Evolutionary conservation across 2,329 filamentous ascomycete species (phyloP).

Genomic region (Lachnellula subtilissima): DNA sequence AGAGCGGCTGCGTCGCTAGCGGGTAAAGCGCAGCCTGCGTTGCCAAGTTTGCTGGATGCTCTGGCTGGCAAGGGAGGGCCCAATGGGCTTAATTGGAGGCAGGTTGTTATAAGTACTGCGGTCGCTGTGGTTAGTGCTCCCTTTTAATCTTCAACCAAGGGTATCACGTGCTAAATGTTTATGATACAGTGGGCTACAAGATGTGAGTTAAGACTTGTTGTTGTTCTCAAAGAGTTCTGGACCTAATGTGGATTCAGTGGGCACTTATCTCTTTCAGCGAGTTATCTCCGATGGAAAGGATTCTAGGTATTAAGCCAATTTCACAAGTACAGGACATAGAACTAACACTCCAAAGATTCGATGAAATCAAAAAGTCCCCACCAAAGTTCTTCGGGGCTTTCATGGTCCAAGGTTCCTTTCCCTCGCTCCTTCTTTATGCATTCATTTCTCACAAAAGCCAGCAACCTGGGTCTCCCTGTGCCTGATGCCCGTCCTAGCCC

Average conservation of each 20-base stretch:
- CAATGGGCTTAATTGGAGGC: conserved; percentile 56
- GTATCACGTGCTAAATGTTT: neutral
- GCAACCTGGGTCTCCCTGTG: conserved; percentile 66
- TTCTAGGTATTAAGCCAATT: conserved; percentile 30
- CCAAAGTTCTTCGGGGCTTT: conserved; percentile 51
- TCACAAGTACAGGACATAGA: neutral
- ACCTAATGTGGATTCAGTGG: conserved; percentile 42
- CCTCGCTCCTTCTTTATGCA: neutral
- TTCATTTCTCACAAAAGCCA: neutral
- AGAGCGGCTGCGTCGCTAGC: conserved; percentile 42
- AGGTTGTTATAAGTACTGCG: conserved; percentile 47
- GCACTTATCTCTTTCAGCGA: conserved; percentile 58
- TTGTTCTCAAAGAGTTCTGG: too few relatives aligned
- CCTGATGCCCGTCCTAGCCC: conserved; percentile 57
- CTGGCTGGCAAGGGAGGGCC: conserved; percentile 38
- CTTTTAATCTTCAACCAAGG: too few relatives aligned
- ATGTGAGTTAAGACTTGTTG: conserved; percentile 37
- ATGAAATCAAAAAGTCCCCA: conserved; percentile 46
- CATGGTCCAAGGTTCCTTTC: conserved; percentile 47
- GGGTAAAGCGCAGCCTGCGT: conserved; percentile 37
- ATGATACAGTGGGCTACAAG: conserved; percentile 50
- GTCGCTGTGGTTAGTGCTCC: conserved; percentile 40
- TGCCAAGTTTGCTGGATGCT: conserved; percentile 43
- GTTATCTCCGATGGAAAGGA: conserved; percentile 56
- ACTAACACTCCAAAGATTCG: conserved; percentile 37